These are phyloP conservation scores for Myxozyma neglecta DNA, from an alignment of 805 yeast species.

Conservation along the genomic window DNA sequence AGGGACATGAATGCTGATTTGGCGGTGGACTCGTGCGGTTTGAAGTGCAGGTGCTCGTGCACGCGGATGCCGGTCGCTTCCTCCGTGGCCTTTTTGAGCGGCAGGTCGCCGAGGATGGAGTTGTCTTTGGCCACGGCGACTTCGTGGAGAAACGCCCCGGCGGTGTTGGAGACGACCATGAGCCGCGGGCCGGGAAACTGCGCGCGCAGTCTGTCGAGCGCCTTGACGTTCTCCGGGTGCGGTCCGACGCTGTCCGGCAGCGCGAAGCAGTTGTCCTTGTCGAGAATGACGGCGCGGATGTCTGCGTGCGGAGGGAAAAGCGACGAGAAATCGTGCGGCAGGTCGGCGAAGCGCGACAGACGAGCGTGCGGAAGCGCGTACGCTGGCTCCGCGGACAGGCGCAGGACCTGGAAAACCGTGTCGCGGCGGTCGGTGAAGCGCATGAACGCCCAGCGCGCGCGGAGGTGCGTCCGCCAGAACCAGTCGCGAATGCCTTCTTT, in stretches of 20 bases:
- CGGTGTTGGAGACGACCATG: slow-evolving; percentile 85
- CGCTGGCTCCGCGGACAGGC: background rate
- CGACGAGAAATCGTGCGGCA: slow-evolving; percentile 22
- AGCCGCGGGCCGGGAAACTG: slow-evolving; percentile 63
- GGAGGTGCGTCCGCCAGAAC: slow-evolving; percentile 4
- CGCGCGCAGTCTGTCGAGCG: slow-evolving; percentile 18
- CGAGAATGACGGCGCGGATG: slow-evolving; percentile 51
- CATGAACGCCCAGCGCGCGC: slow-evolving; percentile 1
- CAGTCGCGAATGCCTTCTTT: background rate
- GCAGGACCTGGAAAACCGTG: background rate
- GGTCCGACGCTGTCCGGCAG: slow-evolving; percentile 74
- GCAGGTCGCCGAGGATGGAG: background rate
- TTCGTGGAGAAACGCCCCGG: slow-evolving; percentile 52
- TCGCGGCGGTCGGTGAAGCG: slow-evolving; percentile 8
- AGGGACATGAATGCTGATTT: slow-evolving; percentile 66
- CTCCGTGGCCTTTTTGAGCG: slow-evolving; percentile 14
- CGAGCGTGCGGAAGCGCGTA: slow-evolving; percentile 14
- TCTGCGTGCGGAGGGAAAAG: slow-evolving; percentile 18
- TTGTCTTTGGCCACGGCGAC: slow-evolving; percentile 8
- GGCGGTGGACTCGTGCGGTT: slow-evolving; percentile 44
- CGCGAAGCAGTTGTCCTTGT: slow-evolving; percentile 95
- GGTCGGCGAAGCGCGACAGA: slow-evolving; percentile 28
- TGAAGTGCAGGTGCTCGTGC: slow-evolving; percentile 39
- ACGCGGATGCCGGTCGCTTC: slow-evolving; percentile 38
- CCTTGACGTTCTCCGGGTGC: slow-evolving; percentile 62